Conservation (phyloP, 352 stramenopile species). For the Globisporangium nunn region DNA sequence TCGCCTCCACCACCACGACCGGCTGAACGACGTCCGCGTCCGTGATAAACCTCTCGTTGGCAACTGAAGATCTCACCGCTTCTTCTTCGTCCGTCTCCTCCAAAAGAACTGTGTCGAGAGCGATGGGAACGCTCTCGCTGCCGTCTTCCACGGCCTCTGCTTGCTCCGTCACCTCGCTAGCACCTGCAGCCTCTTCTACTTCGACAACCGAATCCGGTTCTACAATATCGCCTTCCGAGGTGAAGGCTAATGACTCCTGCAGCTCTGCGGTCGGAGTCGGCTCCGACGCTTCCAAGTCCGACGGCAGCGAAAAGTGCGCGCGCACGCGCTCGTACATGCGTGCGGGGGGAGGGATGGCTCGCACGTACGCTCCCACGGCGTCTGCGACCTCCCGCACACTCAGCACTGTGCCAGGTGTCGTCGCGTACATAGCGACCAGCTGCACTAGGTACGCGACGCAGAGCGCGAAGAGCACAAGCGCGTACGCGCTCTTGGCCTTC, state of each 20-base stretch:
- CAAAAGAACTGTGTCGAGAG: too few relatives aligned
- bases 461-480: conserved; percentile 20
- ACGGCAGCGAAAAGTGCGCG: not conserved
- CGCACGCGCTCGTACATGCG: conserved; percentile 1
- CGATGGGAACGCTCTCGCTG: too few relatives aligned
- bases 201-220: not conserved
- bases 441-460: conserved; percentile 19
- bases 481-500: conserved; percentile 14
- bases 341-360: not conserved
- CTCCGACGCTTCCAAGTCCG: too few relatives aligned
- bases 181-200: not conserved
- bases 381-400: not conserved
- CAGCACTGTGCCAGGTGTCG: not conserved
- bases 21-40: too few relatives aligned
- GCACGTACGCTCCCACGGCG: not conserved
- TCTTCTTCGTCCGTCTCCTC: too few relatives aligned
- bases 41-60: too few relatives aligned
- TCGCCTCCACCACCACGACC: too few relatives aligned
- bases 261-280: not conserved
- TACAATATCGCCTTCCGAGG: too few relatives aligned
- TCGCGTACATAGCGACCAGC: conserved; percentile 13
- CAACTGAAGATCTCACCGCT: too few relatives aligned
- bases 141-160: too few relatives aligned
- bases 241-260: too few relatives aligned
- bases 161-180: too few relatives aligned